phyloP scores from a whole-genome alignment of 2,329 filamentous ascomycete species.

The Passalora sequoiae region DNA sequence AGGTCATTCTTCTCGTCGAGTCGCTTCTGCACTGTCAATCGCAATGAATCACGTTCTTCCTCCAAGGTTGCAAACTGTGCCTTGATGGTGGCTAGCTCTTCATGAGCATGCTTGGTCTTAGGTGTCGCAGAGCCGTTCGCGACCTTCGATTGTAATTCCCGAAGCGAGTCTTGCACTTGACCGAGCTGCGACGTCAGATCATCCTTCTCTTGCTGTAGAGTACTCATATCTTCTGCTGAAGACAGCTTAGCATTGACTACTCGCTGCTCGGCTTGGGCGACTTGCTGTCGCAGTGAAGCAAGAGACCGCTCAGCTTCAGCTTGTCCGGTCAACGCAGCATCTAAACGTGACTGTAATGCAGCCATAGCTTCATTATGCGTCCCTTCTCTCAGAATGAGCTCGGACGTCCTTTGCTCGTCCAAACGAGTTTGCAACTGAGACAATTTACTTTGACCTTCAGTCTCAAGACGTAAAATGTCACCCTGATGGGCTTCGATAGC shows the following conservation, averaged over 20 bases:
- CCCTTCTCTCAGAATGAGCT: slow-evolving; percentile 12
- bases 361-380: slow-evolving; percentile 16
- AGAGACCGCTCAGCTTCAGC: slow-evolving; percentile 24
- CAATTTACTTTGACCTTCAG: slow-evolving; percentile 13
- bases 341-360: slow-evolving; percentile 25
- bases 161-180: slow-evolving; percentile 16
- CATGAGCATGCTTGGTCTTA: slow-evolving; percentile 4
- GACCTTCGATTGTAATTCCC: slow-evolving; percentile 14
- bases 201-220: slow-evolving; percentile 17
- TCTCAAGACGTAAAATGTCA: slow-evolving; percentile 14
- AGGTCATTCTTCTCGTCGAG: slow-evolving; percentile 28
- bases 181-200: slow-evolving; percentile 19
- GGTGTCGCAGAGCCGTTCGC: slow-evolving; percentile 9
- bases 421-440: slow-evolving; percentile 15
- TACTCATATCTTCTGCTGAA: slow-evolving; percentile 14
- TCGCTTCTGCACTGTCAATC: slow-evolving; percentile 20
- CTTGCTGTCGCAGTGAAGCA: slow-evolving; percentile 18
- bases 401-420: slow-evolving; percentile 9
- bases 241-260: slow-evolving; percentile 15
- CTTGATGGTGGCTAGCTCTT: slow-evolving; percentile 20
- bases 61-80: slow-evolving; percentile 21
- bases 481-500: slow-evolving; percentile 12
- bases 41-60: slow-evolving; percentile 22
- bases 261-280: slow-evolving; percentile 20
- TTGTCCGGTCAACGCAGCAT: slow-evolving; percentile 25